Conservation (phyloP, 2,329 filamentous ascomycete species). For the Fusarium cicatricum region DNA sequence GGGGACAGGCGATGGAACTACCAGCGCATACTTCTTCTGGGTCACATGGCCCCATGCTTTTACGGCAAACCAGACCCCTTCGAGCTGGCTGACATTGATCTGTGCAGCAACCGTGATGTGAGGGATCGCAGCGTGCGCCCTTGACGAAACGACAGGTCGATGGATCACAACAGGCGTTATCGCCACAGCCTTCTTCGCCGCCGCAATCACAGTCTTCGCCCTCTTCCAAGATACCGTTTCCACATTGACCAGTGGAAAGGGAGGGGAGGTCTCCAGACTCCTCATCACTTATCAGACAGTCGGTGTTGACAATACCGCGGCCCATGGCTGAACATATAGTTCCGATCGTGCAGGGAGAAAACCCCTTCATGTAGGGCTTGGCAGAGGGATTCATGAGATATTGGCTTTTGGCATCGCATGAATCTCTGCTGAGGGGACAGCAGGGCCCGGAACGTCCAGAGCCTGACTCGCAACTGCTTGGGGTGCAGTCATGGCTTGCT, state of each 20-base stretch:
- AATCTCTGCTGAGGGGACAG: conserved; percentile 71
- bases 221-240: conserved; percentile 88
- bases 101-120: conserved; percentile 72
- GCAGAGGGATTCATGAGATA: conserved; percentile 94
- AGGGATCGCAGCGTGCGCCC: conserved; percentile 74
- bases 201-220: conserved; percentile 93
- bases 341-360: conserved; percentile 82
- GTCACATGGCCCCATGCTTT: conserved; percentile 78
- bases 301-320: conserved; percentile 74
- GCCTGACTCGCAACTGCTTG: conserved; percentile 60
- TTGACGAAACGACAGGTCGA: conserved; percentile 79
- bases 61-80: conserved; percentile 74
- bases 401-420: conserved; percentile 74
- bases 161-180: conserved; percentile 79
- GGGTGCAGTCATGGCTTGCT: conserved; percentile 85
- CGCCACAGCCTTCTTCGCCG: conserved; percentile 65
- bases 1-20: conserved; percentile 71
- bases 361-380: conserved; percentile 69
- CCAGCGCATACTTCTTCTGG: conserved; percentile 80
- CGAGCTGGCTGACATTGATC: conserved; percentile 68
- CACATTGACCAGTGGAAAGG: conserved; percentile 75
- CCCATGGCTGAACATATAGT: conserved; percentile 85
- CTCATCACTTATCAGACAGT: conserved; percentile 78
- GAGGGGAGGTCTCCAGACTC: conserved; percentile 51
- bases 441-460: conserved; percentile 64